These are phyloP conservation scores for Epichloe festucae DNA, from an alignment of 2,329 filamentous ascomycete genomes.

Conservation along the genomic window DNA sequence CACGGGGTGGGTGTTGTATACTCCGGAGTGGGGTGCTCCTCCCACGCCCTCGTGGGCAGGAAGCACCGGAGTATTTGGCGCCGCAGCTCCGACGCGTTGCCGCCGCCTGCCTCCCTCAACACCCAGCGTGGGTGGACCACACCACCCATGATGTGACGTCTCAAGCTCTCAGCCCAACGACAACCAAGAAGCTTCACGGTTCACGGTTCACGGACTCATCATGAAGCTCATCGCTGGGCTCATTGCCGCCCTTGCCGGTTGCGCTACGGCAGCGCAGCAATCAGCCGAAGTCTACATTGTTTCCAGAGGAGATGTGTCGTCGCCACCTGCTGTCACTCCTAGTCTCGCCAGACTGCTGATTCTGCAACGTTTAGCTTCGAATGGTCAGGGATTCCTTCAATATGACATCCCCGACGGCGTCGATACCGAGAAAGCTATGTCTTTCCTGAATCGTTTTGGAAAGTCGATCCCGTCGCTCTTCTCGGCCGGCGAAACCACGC, in stretches of 20 bases:
- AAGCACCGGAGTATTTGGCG: conserved; percentile 5
- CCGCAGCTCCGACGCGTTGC: conserved; percentile 5
- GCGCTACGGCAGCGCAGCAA: conserved; percentile 25
- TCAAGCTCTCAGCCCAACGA: conserved; percentile 10
- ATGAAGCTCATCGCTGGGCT: conserved; percentile 32
- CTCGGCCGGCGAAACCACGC: conserved; percentile 16
- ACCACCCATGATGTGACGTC: conserved; percentile 17
- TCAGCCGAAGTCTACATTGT: conserved; percentile 43
- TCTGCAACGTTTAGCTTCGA: conserved; percentile 39
- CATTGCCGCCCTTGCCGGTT: conserved; percentile 24
- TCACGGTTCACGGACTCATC: conserved; percentile 14
- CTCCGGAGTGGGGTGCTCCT: too few relatives aligned
- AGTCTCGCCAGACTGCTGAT: conserved; percentile 45
- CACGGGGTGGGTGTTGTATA: too few relatives aligned
- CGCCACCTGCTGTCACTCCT: conserved; percentile 32
- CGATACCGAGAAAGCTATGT: conserved; percentile 34
- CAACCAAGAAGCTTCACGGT: conserved; percentile 20
- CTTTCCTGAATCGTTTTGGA: conserved; percentile 47
- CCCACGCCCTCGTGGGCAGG: not conserved
- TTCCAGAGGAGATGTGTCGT: conserved; percentile 17
- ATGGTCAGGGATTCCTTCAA: conserved; percentile 33
- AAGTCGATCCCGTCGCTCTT: conserved; percentile 40
- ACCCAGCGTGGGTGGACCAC: not conserved
- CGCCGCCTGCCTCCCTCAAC: not conserved
- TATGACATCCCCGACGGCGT: conserved; percentile 30